Evolutionary conservation across 208 protist genomes (phyloP).

Genomic region (Trypanosoma theileri): DNA sequence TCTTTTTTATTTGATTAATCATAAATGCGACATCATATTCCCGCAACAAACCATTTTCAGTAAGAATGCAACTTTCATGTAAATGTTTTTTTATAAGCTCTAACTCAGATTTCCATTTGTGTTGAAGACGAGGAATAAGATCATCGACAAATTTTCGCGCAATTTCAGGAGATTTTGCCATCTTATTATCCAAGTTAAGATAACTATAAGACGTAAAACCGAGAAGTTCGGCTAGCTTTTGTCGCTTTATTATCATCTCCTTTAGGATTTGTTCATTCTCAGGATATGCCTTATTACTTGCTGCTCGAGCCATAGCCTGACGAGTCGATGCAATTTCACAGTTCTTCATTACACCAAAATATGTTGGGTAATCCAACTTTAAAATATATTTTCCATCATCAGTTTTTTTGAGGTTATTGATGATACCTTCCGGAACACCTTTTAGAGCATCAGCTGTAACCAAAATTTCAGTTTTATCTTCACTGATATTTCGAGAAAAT

Average conservation of each 20-base stretch:
- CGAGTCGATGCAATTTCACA: constrained; percentile 81
- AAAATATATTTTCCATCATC: constrained; percentile 50
- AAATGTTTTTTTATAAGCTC: constrained; percentile 66
- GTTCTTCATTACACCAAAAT: constrained; percentile 83
- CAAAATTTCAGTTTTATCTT: constrained; percentile 63
- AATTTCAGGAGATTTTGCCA: constrained; percentile 71
- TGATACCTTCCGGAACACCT: constrained; percentile 61
- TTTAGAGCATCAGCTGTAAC: constrained; percentile 53
- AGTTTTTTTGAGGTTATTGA: constrained; percentile 39
- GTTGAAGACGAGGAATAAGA: constrained; percentile 68
- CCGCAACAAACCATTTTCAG: constrained; percentile 52
- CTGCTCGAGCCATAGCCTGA: constrained; percentile 44
- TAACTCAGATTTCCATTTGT: constrained; percentile 70
- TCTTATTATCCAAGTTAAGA: constrained; percentile 74
- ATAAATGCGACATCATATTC: constrained; percentile 81
- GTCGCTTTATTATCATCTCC: constrained; percentile 68
- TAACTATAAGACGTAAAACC: constrained; percentile 75
- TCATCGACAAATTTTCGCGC: constrained; percentile 63
- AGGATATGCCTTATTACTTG: constrained; percentile 78
- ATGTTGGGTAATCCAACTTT: constrained; percentile 88
- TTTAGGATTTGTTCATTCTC: constrained; percentile 57
- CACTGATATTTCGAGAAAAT: constrained; percentile 84
- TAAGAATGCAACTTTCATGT: constrained; percentile 70
- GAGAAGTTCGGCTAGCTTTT: constrained; percentile 59
- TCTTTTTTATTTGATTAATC: constrained; percentile 81